phyloP scores from a whole-genome alignment of 164 flowering plant genomes.

The Protea cynaroides region DNA sequence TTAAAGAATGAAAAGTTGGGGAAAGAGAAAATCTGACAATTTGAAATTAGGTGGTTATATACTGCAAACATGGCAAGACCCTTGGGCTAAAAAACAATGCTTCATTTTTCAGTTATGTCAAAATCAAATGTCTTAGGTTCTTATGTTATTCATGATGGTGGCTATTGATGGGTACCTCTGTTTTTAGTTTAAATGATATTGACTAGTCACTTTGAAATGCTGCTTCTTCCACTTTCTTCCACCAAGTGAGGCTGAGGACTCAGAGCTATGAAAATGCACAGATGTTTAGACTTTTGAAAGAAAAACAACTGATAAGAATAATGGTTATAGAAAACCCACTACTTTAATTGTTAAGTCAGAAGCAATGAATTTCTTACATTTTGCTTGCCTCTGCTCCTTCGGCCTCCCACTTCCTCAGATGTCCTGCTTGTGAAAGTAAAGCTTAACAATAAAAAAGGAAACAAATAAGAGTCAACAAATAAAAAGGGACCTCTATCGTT shows the following conservation, averaged over 20 bases:
- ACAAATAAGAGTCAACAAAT: background rate
- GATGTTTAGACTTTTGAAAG: too few species aligned
- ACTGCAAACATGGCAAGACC: too few species aligned
- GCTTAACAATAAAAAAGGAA: slow-evolving; percentile 9
- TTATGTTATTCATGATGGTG: background rate
- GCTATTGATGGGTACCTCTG: slow-evolving; percentile 48
- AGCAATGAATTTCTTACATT: slow-evolving; percentile 43
- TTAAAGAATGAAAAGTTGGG: too few species aligned
- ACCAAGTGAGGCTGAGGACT: slow-evolving; percentile 53
- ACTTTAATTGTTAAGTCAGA: background rate
- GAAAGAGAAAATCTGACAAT: too few species aligned
- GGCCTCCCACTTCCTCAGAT: slow-evolving; percentile 1
- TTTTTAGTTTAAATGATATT: slow-evolving; percentile 82
- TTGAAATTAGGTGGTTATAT: too few species aligned
- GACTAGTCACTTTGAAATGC: slow-evolving; percentile 49
- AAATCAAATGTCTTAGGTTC: too few species aligned
- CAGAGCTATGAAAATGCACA: slow-evolving; percentile 17
- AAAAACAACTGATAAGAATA: background rate
- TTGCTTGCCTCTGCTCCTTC: slow-evolving; percentile 64
- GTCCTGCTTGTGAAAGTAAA: slow-evolving; percentile 43
- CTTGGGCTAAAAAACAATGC: too few species aligned
- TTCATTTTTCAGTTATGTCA: too few species aligned
- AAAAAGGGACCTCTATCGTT: background rate
- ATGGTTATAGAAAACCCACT: too few species aligned
- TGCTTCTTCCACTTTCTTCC: slow-evolving; percentile 61